Conservation (phyloP, 257 asterid genomes). For the Asclepias syriaca region DNA sequence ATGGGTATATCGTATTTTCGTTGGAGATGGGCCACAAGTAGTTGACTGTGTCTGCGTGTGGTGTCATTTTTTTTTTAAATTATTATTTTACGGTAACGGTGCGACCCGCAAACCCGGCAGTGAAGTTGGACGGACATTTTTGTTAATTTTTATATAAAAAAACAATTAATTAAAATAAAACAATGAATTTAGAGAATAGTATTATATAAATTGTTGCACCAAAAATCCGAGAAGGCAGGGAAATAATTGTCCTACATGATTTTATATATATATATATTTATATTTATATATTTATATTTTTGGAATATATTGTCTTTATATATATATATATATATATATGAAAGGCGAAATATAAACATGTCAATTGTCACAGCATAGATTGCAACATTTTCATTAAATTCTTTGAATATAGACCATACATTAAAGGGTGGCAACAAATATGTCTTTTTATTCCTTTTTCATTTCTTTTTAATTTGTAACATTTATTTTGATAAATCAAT, state of each 20-base stretch:
- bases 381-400: conserved; percentile 7
- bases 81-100: no score
- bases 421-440: neutral
- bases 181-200: no score
- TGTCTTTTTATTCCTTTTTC: neutral
- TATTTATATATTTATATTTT: neutral
- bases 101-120: no score
- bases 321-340: neutral
- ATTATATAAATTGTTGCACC: neutral
- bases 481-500: no score
- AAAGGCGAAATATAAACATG: neutral
- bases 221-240: neutral
- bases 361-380: neutral
- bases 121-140: no score
- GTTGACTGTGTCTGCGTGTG: neutral
- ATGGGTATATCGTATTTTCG: neutral
- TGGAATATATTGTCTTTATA: no score
- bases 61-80: neutral
- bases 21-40: neutral
- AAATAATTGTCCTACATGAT: neutral
- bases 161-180: no score
- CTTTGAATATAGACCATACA: neutral
- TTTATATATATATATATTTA: neutral
- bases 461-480: no score
- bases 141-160: no score